These are phyloP conservation scores for Fistulifera pelliculosa DNA, from an alignment of 108 stramenopile species.

Conservation along the genomic window DNA sequence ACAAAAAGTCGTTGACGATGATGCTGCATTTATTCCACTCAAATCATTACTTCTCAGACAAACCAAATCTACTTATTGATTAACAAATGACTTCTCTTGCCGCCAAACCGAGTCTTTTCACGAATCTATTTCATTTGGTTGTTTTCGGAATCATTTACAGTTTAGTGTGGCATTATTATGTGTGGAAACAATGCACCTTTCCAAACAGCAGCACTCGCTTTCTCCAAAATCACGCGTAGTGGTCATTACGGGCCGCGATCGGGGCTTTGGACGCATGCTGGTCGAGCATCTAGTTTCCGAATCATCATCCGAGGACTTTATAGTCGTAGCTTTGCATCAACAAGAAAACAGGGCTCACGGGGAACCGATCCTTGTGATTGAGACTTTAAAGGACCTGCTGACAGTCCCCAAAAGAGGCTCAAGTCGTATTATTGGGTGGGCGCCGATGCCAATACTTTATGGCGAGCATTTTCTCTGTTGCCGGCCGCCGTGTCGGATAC, in stretches of 20 bases:
- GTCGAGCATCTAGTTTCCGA: constrained; percentile 3
- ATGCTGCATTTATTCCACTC: too few relatives aligned
- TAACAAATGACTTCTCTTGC: too few relatives aligned
- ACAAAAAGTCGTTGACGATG: too few relatives aligned
- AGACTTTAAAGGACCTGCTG: not conserved
- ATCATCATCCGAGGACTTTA: not conserved
- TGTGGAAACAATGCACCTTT: not conserved
- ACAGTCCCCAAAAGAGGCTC: not conserved
- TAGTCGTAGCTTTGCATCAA: constrained; percentile 6
- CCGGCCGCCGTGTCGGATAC: constrained; percentile 2
- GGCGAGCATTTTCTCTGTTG: constrained; percentile 3
- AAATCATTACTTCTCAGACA: too few relatives aligned
- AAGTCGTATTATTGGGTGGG: constrained; percentile 11
- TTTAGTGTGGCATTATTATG: too few relatives aligned
- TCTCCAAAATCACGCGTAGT: not conserved
- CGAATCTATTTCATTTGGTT: too few relatives aligned
- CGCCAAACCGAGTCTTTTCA: too few relatives aligned
- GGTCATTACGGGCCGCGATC: constrained; percentile 17
- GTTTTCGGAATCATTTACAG: too few relatives aligned
- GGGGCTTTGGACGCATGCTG: constrained; percentile 15
- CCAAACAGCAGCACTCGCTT: too few relatives aligned
- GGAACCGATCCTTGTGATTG: constrained; percentile 6
- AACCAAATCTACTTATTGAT: too few relatives aligned
- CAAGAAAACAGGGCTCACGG: not conserved
- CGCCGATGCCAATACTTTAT: constrained; percentile 10